These are phyloP conservation scores for Boechera stricta DNA, from an alignment of 345 rosid genomes.

Conservation along the genomic window DNA sequence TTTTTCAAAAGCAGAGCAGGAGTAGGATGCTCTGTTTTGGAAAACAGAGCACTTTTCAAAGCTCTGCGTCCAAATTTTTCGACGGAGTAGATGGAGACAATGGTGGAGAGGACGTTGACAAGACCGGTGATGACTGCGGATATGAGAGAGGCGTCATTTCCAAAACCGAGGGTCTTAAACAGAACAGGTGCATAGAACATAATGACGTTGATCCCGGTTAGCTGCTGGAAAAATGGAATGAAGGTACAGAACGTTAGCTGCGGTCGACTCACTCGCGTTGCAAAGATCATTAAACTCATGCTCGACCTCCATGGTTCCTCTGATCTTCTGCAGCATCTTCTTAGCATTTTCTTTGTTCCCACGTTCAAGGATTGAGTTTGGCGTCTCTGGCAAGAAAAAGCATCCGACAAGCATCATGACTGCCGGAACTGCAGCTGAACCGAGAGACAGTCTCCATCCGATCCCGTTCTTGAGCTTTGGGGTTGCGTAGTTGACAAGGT, in stretches of 20 bases:
- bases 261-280: slow-evolving; percentile 46
- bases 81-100: slow-evolving; percentile 45
- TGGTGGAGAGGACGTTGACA: slow-evolving; percentile 41
- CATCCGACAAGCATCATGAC: slow-evolving; percentile 40
- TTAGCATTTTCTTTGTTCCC: slow-evolving; percentile 46
- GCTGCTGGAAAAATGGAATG: slow-evolving; percentile 53
- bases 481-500: slow-evolving; percentile 44
- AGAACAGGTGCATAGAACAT: slow-evolving; percentile 56
- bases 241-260: slow-evolving; percentile 42
- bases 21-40: not conserved
- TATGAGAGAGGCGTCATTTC: slow-evolving; percentile 41
- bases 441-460: slow-evolving; percentile 54
- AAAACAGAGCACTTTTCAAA: not conserved
- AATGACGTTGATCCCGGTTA: slow-evolving; percentile 55
- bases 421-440: slow-evolving; percentile 51
- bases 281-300: slow-evolving; percentile 47
- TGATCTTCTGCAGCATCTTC: slow-evolving; percentile 42
- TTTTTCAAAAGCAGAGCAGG: not conserved
- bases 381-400: slow-evolving; percentile 49
- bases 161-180: slow-evolving; percentile 50
- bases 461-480: slow-evolving; percentile 29
- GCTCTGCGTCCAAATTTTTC: slow-evolving; percentile 50
- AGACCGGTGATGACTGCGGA: slow-evolving; percentile 49
- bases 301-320: slow-evolving; percentile 48
- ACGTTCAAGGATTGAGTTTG: slow-evolving; percentile 53